Evolutionary conservation across 176 grass and related monocot species (phyloP).

Genomic region (Avena eriantha): DNA sequence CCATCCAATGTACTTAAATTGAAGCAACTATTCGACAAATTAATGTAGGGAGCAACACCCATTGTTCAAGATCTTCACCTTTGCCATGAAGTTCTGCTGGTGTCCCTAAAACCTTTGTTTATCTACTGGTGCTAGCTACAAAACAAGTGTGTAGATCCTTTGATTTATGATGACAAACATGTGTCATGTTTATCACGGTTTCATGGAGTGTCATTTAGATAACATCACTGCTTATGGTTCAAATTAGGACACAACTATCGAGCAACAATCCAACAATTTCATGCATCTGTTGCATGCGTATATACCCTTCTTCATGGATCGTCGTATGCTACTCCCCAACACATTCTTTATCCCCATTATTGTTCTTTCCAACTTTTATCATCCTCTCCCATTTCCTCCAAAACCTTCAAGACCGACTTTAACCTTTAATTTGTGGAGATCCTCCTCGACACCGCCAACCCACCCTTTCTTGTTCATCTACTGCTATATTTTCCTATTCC

Average conservation of each 20-base stretch:
- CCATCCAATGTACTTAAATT: background rate
- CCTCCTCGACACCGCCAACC: accelerated
- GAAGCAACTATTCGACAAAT: background rate
- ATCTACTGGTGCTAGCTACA: background rate
- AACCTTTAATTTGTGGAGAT: accelerated
- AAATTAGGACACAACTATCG: accelerated
- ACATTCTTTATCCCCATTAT: background rate
- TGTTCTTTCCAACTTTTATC: background rate
- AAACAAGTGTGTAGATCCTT: background rate
- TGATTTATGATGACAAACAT: background rate
- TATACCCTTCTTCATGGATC: background rate
- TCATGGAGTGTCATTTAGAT: accelerated
- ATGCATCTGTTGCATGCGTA: accelerated
- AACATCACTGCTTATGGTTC: background rate
- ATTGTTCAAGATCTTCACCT: background rate
- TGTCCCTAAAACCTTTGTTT: background rate
- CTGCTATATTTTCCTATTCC: background rate
- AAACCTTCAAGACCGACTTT: accelerated
- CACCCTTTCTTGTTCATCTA: accelerated
- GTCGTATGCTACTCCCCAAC: background rate
- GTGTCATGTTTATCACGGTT: background rate
- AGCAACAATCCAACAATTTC: background rate
- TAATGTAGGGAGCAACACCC: background rate
- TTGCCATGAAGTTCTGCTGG: background rate
- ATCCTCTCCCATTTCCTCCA: background rate